Percentiles rank a stretch among this genome's conserved stretches.
phyloP scores from a whole-genome alignment of 192 early-diverging fungal species.

The Coemansia furcata region DNA sequence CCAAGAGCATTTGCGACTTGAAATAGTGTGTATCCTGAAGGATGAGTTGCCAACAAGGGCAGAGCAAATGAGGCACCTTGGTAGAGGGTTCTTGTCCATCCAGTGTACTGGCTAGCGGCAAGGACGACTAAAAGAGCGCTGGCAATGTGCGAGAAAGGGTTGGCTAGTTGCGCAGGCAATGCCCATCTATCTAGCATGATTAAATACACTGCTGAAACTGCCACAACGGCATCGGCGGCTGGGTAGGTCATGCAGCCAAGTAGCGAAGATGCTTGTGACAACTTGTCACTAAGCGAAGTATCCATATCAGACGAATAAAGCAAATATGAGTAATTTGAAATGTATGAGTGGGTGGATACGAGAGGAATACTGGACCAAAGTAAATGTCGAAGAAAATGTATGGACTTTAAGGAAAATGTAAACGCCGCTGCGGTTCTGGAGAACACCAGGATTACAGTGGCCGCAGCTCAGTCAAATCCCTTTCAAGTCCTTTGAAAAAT shows the following conservation, averaged over 20 bases:
- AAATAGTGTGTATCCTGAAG: neutral
- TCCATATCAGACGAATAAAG: neutral
- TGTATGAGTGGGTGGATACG: neutral
- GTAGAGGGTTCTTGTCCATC: neutral
- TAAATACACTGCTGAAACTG: neutral
- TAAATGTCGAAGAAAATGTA: neutral
- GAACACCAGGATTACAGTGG: neutral
- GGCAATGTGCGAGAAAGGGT: constrained; percentile 1
- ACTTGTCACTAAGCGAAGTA: no score
- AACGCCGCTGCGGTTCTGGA: neutral
- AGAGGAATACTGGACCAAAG: neutral
- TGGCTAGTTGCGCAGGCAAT: neutral
- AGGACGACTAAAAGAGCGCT: neutral
- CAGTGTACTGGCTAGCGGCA: neutral
- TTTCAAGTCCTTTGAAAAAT: neutral
- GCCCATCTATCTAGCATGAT: neutral
- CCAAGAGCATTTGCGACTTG: constrained; percentile 11
- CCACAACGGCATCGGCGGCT: neutral
- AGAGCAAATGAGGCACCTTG: neutral
- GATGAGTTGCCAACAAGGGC: neutral
- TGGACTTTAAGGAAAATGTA: neutral
- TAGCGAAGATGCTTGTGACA: neutral
- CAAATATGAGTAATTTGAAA: neutral
- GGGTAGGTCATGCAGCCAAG: neutral
- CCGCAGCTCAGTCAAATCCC: neutral